Evolutionary conservation across 805 yeast species (phyloP).

Genomic region (Schizosaccharomyces osmophilus): DNA sequence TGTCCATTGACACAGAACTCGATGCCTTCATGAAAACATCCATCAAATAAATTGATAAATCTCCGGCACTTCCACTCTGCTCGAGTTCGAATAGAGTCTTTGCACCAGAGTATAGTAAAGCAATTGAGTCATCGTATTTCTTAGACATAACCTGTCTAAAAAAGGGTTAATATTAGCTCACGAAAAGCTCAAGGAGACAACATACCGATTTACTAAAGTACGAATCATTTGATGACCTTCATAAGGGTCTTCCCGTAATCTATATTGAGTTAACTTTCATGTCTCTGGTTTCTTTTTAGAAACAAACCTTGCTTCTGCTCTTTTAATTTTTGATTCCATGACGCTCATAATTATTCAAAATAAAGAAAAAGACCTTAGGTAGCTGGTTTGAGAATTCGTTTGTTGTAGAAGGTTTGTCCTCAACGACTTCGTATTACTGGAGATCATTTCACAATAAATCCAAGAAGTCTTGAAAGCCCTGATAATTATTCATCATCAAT

Average conservation of each 20-base stretch:
- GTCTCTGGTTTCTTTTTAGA: background rate
- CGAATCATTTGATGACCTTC: constrained; percentile 2
- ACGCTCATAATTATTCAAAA: background rate
- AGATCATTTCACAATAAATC: too few species aligned
- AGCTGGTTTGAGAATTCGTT: too few species aligned
- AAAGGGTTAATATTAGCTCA: background rate
- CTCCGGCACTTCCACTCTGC: background rate
- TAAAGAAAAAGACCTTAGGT: too few species aligned
- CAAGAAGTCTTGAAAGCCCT: too few species aligned
- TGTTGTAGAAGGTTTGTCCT: too few species aligned
- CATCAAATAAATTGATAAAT: background rate
- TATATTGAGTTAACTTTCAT: background rate
- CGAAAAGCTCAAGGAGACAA: background rate
- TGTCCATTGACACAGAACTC: background rate
- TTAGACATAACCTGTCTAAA: background rate
- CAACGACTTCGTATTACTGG: too few species aligned
- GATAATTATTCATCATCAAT: background rate
- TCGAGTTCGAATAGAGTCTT: background rate
- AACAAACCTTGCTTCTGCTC: background rate
- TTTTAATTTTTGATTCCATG: background rate
- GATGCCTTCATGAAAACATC: background rate
- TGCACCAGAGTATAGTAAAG: constrained; percentile 1
- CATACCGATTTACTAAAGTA: constrained; percentile 1
- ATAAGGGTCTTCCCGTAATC: background rate
- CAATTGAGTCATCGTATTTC: background rate